Base-by-base conservation (phyloP, 352 stramenopile species). In the Globisporangium yorkense region DNA sequence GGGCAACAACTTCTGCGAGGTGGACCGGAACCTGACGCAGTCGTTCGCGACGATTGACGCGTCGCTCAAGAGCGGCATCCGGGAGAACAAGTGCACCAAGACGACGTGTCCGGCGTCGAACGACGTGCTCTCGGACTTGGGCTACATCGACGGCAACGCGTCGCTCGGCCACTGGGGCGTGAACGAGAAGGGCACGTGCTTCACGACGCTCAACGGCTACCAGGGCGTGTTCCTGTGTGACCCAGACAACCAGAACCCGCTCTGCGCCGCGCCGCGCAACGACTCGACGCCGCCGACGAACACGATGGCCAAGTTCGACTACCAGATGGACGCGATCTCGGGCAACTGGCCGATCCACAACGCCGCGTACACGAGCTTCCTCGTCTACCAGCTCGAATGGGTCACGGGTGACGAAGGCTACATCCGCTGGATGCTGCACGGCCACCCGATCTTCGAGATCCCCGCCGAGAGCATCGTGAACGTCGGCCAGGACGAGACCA, bases 251-350 rank as follows among this genome's bases (percentile, higher is more conserved):
- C 69, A 78, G 27, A 70, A 87, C 65, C 57, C 50, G n/a, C 60
- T 71, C 43, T 90, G 80, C 24, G 51, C 56, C 3, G 52, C 62
- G 13, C 78, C 76, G 0, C 67, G 80, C 10, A 86, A 84, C 50
- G 61, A 67, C 43, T 66, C 67, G 46, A 84, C 74, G 2, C 53
- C 66, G 8, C 72, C 72, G 53, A 85, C 72, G 16, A 84, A 87
- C 54, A 71, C 68, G 35, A 88, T 88, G 74, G 62, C 74, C 1
- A 51, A 71, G 9, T 90, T 88, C 39, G 65, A 69, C 35, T 90
- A 90, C 61, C 80, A 88, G 57, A 88, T 90, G 77, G 80, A 90
- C 52, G 80, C 80, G 12, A 44, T 90, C 10, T 90, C 80, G 2
- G 72, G 76, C 21, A 90, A 90, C 56, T 88, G 76, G 75, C 68